Conservation (phyloP, 352 stramenopile species). For the Phytophthora boehmeriae region DNA sequence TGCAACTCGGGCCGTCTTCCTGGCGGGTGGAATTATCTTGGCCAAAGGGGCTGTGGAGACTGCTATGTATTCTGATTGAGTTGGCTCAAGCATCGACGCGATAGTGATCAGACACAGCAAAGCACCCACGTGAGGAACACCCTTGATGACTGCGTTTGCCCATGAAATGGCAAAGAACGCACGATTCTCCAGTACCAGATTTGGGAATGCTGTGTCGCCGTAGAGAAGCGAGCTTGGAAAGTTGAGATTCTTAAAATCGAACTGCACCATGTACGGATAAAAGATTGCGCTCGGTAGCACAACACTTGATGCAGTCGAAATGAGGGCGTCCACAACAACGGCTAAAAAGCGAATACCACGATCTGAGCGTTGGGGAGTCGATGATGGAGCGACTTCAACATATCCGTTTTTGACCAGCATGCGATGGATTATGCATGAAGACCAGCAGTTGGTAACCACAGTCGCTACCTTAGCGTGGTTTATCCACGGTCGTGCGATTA, state of each 20-base stretch:
- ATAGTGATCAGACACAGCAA: slow-evolving; percentile 26
- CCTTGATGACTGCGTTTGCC: slow-evolving; percentile 24
- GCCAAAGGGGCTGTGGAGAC: not conserved
- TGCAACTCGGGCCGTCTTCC: not conserved
- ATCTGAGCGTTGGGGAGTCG: not conserved
- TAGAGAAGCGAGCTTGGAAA: slow-evolving; percentile 40
- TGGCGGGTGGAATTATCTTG: not conserved
- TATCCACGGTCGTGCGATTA: slow-evolving; percentile 44
- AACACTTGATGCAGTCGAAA: not conserved
- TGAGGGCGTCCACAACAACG: slow-evolving; percentile 8
- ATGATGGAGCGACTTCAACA: not conserved
- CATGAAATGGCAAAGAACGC: slow-evolving; percentile 29
- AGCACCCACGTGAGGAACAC: slow-evolving; percentile 37
- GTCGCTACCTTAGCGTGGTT: slow-evolving; percentile 46
- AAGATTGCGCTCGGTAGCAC: slow-evolving; percentile 8
- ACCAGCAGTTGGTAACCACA: slow-evolving; percentile 37
- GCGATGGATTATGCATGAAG: slow-evolving; percentile 17
- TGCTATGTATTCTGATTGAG: not conserved
- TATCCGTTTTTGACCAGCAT: not conserved
- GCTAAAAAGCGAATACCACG: not conserved
- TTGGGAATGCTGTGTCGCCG: slow-evolving; percentile 41
- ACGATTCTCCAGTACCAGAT: slow-evolving; percentile 46
- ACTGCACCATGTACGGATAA: slow-evolving; percentile 18
- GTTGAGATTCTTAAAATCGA: slow-evolving; percentile 27
- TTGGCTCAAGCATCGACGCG: slow-evolving; percentile 13